Evolutionary conservation across 768 basidiomycete species (phyloP), one percentile per base, ranked within the genome.

Genomic region (Auricularia heimuer): DNA sequence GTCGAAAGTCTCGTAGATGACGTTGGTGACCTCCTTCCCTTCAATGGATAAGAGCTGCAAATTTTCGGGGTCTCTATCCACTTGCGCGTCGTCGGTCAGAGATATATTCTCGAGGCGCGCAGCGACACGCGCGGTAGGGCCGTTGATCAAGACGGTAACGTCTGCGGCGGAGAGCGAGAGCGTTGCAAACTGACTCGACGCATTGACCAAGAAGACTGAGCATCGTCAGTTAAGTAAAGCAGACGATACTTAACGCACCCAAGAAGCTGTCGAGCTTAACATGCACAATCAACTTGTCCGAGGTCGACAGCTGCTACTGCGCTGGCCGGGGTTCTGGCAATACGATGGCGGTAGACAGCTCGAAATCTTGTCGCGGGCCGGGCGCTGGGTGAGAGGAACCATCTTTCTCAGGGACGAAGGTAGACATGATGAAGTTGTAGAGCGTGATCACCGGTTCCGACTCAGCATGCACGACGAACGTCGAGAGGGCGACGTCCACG

Each of bases 361-460:
- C 34, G 21, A 33, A 11, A 29, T 60, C 56, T 33, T 7, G 7
- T 29, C 16, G 3, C 24, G 56, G 56, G 10, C 21, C 24, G 12
- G 56, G 12, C 6, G 56, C 24, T 29, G 56, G 56, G 12, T 8
- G 11, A 12, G 56, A 24, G 3, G 56, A 24, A 8, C 24, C 24
- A 29, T 35, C 24, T 3, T 24, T 58, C 47, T 3, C 35, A 34
- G 89, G 85, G 11, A 93, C 90, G 75, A 99, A 99, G 0, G 96
- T 98, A 3, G 90, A 89, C 89, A 99, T 95, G 75, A 99, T 85
- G 77, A 96, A 98, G 76, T 98, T 94, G 75, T 98, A 98, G 24
- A 98, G 75, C 1, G 89, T 82, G 42, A 99, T 78, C 54, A 98
- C 87, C 12, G 96, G 94, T 71, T 94, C 92, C 0, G 97, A 94